Evolutionary conservation across 1,139 yeast genomes (phyloP), one percentile per base, ranked within the genome.

Genomic region (Nadsonia starkeyi-henricii): DNA sequence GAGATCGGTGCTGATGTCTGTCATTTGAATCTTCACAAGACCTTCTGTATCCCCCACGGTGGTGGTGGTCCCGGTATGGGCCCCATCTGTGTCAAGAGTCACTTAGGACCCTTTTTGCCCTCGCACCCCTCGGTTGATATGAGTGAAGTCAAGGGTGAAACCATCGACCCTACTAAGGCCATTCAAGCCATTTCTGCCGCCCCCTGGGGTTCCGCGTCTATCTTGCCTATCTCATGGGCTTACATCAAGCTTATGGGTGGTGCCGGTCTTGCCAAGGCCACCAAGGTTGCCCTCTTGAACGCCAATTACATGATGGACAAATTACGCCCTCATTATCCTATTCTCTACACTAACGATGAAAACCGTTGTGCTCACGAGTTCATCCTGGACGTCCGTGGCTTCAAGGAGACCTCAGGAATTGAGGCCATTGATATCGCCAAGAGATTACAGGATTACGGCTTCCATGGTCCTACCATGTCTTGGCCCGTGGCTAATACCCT

Each of bases 11-110:
- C 97, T n/a, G 98, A 91, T 68, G 97, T 91, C 45, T 91, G 98
- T 68, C 98, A 91, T 63, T 75, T 91, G 70, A 91, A 91, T 65
- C 74, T 91, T 62, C 98, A 91, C 73, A 91, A 91, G 71, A 91
- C 98, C 1, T 91, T 91, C 72, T 91, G 97, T 46, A 88, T 91
- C 62, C 94, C 96, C 53, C 98, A 91, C 64, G 98, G 98, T 61
- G 98, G 98, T 62, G 98, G 98, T 64, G 98, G 98, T 46, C 98
- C 98, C 44, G 98, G 97, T 60, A 95, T 89, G 63, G 98, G 96
- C 12, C 97, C 98, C 51, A 93, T 91, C 53, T 88, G 97, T 74
- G 97, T 89, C 54, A 83, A 81, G 60, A 70, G 74, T 51, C 96
- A 88, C 65, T 72, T 91, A 61, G 76, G 75, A 47, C 88, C 89